phyloP scores from a whole-genome alignment of 164 flowering plant genomes.

The Nelumbo lutea region DNA sequence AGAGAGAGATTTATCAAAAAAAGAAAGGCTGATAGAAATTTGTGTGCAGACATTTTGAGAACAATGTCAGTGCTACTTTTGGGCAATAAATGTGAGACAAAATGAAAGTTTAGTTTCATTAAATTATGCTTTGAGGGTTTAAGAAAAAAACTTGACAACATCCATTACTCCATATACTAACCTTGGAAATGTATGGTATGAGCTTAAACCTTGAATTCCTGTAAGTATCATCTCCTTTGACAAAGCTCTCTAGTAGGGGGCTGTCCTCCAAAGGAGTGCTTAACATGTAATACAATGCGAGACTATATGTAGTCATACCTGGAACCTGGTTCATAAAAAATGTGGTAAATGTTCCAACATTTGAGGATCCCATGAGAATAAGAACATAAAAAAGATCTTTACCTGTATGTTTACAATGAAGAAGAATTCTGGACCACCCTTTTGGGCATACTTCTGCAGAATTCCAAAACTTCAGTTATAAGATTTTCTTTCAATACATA shows the following conservation, averaged over 20 bases:
- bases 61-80: no score
- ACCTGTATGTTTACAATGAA: slow-evolving; percentile 89
- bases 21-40: no score
- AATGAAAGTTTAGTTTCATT: not conserved
- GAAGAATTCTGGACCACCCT: slow-evolving; percentile 83
- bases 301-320: no score
- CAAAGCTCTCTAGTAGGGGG: slow-evolving; percentile 63
- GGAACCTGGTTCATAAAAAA: not conserved
- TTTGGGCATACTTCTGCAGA: slow-evolving; percentile 68
- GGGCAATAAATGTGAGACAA: no score
- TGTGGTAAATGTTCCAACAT: not conserved
- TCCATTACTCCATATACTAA: slow-evolving; percentile 16
- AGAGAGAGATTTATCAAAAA: no score
- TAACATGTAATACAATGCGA: slow-evolving; percentile 72
- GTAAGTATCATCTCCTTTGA: slow-evolving; percentile 80
- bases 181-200: slow-evolving; percentile 92
- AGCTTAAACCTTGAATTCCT: slow-evolving; percentile 93
- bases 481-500: no score
- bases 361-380: not conserved
- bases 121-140: no score
- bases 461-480: slow-evolving; percentile 11
- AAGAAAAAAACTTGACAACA: not conserved
- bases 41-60: no score
- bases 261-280: slow-evolving; percentile 56
- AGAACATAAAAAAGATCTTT: no score